These are phyloP conservation scores for Chlamydomonas sphaeroides DNA, from an alignment of 139 green algal genomes.

Conservation along the genomic window DNA sequence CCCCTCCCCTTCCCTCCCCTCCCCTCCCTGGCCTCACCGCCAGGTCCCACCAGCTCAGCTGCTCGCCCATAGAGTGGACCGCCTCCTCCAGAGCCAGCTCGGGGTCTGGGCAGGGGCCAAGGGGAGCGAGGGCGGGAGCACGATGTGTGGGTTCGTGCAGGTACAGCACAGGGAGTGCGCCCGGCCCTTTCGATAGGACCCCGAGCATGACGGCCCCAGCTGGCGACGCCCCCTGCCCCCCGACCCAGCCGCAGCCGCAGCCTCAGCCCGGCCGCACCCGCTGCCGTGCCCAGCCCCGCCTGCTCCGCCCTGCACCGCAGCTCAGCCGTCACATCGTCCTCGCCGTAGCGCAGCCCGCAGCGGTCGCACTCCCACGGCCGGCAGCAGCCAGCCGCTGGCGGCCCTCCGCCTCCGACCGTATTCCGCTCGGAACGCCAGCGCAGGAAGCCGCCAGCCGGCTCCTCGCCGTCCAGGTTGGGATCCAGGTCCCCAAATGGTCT, in stretches of 20 bases:
- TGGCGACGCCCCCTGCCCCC: too few relatives aligned
- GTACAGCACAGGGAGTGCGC: too few relatives aligned
- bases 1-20: neutral
- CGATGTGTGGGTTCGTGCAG: too few relatives aligned
- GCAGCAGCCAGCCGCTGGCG: too few relatives aligned
- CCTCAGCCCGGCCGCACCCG: neutral
- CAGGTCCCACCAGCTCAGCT: slow-evolving; percentile 26
- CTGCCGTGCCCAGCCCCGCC: neutral
- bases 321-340: neutral
- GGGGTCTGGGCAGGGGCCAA: neutral
- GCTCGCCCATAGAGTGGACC: neutral
- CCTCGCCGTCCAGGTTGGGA: too few relatives aligned
- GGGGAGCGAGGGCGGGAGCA: too few relatives aligned
- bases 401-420: neutral
- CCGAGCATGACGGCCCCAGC: too few relatives aligned
- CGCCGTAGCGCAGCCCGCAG: neutral
- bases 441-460: neutral
- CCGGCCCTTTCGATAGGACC: too few relatives aligned
- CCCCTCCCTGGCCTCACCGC: neutral
- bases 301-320: neutral
- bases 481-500: too few relatives aligned
- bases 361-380: slow-evolving; percentile 11
- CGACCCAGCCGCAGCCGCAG: too few relatives aligned
- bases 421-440: neutral
- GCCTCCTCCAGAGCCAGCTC: slow-evolving; percentile 30